Conservation (phyloP, 306 rosid genomes). For the Cicer pinnatifidum region DNA sequence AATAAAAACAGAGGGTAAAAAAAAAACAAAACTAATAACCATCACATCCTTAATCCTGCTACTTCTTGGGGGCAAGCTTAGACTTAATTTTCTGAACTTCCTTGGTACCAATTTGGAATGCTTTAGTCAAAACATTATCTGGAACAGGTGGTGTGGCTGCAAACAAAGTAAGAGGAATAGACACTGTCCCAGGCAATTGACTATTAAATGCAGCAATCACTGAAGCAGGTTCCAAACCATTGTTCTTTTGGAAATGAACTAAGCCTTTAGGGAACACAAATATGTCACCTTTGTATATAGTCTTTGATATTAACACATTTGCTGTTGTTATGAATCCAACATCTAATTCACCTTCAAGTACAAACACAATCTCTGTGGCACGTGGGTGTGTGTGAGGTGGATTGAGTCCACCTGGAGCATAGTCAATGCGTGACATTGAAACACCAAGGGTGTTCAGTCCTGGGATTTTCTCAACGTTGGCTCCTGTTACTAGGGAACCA, state of each 20-base stretch:
- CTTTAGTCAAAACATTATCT: slow-evolving; percentile 63
- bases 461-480: slow-evolving; percentile 70
- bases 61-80: slow-evolving; percentile 66
- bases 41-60: background rate
- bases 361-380: slow-evolving; percentile 83
- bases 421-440: slow-evolving; percentile 80
- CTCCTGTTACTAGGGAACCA: slow-evolving; percentile 71
- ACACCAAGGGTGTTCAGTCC: slow-evolving; percentile 92
- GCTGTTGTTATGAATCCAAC: slow-evolving; percentile 83
- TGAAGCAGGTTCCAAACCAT: slow-evolving; percentile 57
- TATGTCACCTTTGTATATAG: slow-evolving; percentile 69
- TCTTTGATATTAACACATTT: slow-evolving; percentile 66
- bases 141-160: slow-evolving; percentile 71
- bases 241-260: slow-evolving; percentile 89
- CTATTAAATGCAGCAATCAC: slow-evolving; percentile 79
- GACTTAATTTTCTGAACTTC: slow-evolving; percentile 69
- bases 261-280: slow-evolving; percentile 82
- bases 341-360: slow-evolving; percentile 70
- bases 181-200: slow-evolving; percentile 81
- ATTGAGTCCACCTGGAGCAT: slow-evolving; percentile 82
- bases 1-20: background rate
- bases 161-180: slow-evolving; percentile 65
- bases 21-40: background rate
- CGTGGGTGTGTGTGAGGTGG: slow-evolving; percentile 98
- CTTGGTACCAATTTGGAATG: slow-evolving; percentile 70